These are phyloP conservation scores for Trichoderma sp. DNA, from an alignment of 2,329 filamentous ascomycete species.

Conservation along the genomic window DNA sequence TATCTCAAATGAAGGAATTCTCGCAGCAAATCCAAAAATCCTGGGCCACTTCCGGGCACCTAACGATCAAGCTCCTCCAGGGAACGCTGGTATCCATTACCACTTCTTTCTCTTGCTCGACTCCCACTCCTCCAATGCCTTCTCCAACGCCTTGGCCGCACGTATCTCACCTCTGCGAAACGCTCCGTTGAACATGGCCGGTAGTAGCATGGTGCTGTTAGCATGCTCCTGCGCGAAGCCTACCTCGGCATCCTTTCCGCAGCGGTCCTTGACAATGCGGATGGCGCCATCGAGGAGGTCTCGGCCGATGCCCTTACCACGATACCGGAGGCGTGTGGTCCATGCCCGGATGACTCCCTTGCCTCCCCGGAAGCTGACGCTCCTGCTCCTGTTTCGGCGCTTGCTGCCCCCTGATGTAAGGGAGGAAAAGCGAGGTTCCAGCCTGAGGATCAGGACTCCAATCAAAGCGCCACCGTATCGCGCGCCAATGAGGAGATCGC, in stretches of 20 bases:
- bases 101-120: conserved; percentile 49
- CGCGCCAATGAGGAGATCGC: conserved; percentile 65
- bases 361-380: conserved; percentile 53
- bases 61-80: not conserved
- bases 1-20: conserved; percentile 31
- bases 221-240: conserved; percentile 78
- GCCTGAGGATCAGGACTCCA: conserved; percentile 68
- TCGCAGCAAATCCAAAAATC: conserved; percentile 14
- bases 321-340: conserved; percentile 72
- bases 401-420: conserved; percentile 30
- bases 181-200: conserved; percentile 60
- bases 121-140: conserved; percentile 53
- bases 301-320: conserved; percentile 70
- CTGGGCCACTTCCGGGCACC: not conserved
- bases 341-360: conserved; percentile 76
- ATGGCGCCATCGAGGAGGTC: conserved; percentile 75
- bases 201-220: conserved; percentile 66
- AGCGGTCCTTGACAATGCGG: conserved; percentile 64
- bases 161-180: conserved; percentile 61
- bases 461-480: conserved; percentile 69
- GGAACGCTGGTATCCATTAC: conserved; percentile 32
- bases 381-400: conserved; percentile 43
- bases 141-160: conserved; percentile 56
- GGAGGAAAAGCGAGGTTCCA: conserved; percentile 49
- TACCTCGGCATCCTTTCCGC: conserved; percentile 66